These are phyloP conservation scores for Ophiostoma himal-ulmi DNA, from an alignment of 2,329 filamentous ascomycete species.

Conservation along the genomic window DNA sequence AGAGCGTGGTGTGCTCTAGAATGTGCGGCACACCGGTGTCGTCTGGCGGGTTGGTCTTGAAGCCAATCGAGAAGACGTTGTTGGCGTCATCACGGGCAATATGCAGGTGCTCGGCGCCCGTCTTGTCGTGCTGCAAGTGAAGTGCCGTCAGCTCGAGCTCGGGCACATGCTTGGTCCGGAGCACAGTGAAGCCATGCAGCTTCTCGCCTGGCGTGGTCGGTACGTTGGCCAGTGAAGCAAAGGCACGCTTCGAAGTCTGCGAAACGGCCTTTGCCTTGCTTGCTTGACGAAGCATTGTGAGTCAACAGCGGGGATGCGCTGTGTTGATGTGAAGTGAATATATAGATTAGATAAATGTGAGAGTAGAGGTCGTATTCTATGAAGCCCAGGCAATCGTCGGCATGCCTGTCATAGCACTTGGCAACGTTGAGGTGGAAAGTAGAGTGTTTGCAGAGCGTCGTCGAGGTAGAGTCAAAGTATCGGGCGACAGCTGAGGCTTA, in stretches of 20 bases:
- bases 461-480: not conserved
- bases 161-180: conserved; percentile 83
- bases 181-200: conserved; percentile 87
- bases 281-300: conserved; percentile 20
- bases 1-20: conserved; percentile 93
- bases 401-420: conserved; percentile 23
- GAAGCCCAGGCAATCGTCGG: conserved; percentile 23
- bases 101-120: conserved; percentile 91
- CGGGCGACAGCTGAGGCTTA: conserved; percentile 15
- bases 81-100: conserved; percentile 93
- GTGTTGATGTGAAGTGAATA: too few species aligned
- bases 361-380: not conserved
- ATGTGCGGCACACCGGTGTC: conserved; percentile 96
- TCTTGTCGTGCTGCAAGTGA: conserved; percentile 88
- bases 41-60: conserved; percentile 97
- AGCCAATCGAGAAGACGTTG: conserved; percentile 98
- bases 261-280: conserved; percentile 17
- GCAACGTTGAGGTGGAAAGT: not conserved
- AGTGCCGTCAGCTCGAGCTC: conserved; percentile 90
- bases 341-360: not conserved
- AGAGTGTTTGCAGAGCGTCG: not conserved
- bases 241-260: conserved; percentile 16
- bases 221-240: conserved; percentile 52
- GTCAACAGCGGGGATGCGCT: not conserved
- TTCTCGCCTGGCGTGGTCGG: conserved; percentile 70